Percentiles rank a stretch among this genome's conserved stretches.
These are phyloP conservation scores for Podospora tetraspora DNA, from an alignment of 495 filamentous ascomycete species.

Conservation along the genomic window DNA sequence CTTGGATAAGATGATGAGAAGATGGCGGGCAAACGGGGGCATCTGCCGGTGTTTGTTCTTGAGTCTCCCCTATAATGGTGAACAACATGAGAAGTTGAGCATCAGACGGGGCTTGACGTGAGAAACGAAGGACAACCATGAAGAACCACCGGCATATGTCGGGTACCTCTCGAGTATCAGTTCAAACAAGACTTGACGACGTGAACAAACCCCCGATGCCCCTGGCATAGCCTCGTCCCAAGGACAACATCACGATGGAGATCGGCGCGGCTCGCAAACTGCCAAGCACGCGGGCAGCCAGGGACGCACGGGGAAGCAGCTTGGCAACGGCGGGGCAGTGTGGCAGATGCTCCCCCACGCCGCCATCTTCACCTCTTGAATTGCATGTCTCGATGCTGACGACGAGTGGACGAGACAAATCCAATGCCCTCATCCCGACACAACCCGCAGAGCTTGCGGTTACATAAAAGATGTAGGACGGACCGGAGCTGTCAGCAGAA, in stretches of 20 bases:
- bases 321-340: slow-evolving; percentile 12
- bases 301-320: slow-evolving; percentile 6
- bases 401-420: not conserved
- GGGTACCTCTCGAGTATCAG: not conserved
- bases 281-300: not conserved
- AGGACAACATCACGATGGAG: not conserved
- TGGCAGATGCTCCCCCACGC: not conserved
- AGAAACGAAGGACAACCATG: slow-evolving; percentile 1
- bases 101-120: not conserved
- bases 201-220: not conserved
- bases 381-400: not conserved
- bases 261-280: slow-evolving; percentile 8
- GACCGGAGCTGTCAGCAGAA: not conserved
- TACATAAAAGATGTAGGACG: not conserved
- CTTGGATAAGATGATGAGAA: slow-evolving; percentile 31
- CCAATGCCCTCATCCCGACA: not conserved
- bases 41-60: not conserved
- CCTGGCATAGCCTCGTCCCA: not conserved
- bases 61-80: not conserved
- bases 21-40: slow-evolving; percentile 18
- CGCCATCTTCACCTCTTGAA: not conserved
- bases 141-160: not conserved
- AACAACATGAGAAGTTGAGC: not conserved
- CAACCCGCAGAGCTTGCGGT: not conserved
- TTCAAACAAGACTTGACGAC: not conserved